Base-by-base conservation (phyloP, 2,329 filamentous ascomycete species). In the Clonostachys sp. region DNA sequence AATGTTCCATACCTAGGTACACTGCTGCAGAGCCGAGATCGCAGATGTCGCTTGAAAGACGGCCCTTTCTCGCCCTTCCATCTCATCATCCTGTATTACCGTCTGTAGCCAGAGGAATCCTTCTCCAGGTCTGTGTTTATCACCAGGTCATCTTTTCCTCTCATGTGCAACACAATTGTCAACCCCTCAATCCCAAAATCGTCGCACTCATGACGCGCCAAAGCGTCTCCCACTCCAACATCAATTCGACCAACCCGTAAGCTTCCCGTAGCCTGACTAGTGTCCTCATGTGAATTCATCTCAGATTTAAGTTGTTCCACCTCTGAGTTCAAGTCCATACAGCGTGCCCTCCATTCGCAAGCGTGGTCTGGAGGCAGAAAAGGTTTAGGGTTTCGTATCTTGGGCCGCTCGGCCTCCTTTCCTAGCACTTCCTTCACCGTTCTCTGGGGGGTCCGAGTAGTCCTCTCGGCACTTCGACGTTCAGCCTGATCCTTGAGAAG, bases 81-180 rank as follows among this genome's bases (percentile, higher is more conserved):
- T 30, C 24, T 30, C 24, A 30, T 30, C 24, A 30, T 10, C 24
- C 24, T 30, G 24, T 30, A 30, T 30, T 30, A 30, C 24, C 24
- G 24, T 30, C 24, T 30, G 10, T 30, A 30, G 24, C 8, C 24
- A 30, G 24, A 12, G 12, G 12, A 13, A 33, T 54, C 52, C 18
- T 51, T 44, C 1, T 51, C 52, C 6, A 77, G 60, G 55, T 77
- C 70, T 4, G 74, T 77, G 47, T 74, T 75, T 54, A 79, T 72
- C 42, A 78, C 68, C 55, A 79, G 53, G 50, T 80, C 75, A 43
- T 77, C 73, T 57, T 67, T 73, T 41, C 68, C 67, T 53, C 60
- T 71, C 54, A 75, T 60, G 58, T 77, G 76, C 58, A 80, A 62
- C 42, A 77, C 70, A 50, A 78, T 72, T 6, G 74, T 78, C 45